These are phyloP conservation scores for Mortierella sp. DNA, from an alignment of 371 early-diverging fungal species.

Conservation along the genomic window DNA sequence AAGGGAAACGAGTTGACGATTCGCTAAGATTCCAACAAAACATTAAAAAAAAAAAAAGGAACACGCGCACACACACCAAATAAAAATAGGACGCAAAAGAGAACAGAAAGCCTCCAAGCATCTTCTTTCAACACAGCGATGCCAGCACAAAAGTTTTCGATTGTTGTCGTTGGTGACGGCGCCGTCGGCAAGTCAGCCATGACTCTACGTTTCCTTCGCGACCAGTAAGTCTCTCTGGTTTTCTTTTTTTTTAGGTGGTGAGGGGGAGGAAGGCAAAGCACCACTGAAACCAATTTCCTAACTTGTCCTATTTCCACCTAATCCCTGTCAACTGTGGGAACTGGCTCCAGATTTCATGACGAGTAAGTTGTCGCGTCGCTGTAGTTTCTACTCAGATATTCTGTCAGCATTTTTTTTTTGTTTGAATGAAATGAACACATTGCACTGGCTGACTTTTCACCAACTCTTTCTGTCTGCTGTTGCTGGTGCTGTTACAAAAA, in stretches of 20 bases:
- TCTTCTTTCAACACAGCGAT: too few relatives aligned
- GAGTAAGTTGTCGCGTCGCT: slow-evolving; percentile 12
- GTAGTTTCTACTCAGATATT: background rate
- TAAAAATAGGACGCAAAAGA: background rate
- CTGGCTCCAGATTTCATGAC: slow-evolving; percentile 14
- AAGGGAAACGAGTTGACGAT: too few relatives aligned
- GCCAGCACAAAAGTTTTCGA: slow-evolving; percentile 22
- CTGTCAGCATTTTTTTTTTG: background rate
- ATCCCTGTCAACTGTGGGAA: background rate
- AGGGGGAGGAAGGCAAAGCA: background rate
- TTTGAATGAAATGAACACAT: background rate
- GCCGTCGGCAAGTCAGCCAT: slow-evolving; percentile 52
- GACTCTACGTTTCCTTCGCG: slow-evolving; percentile 44
- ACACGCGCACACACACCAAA: background rate
- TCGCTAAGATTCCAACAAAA: too few relatives aligned
- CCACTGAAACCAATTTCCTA: background rate
- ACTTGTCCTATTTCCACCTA: background rate
- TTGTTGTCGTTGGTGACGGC: slow-evolving; percentile 49
- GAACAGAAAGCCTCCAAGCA: background rate
- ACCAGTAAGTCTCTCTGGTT: slow-evolving; percentile 33
- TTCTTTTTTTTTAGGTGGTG: background rate
- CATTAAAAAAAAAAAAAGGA: background rate
- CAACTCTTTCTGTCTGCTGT: too few relatives aligned
- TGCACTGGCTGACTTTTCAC: too few relatives aligned
- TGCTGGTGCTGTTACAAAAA: too few relatives aligned